Conservation (phyloP, 179 eudicot species). For the Camellia oleifera region DNA sequence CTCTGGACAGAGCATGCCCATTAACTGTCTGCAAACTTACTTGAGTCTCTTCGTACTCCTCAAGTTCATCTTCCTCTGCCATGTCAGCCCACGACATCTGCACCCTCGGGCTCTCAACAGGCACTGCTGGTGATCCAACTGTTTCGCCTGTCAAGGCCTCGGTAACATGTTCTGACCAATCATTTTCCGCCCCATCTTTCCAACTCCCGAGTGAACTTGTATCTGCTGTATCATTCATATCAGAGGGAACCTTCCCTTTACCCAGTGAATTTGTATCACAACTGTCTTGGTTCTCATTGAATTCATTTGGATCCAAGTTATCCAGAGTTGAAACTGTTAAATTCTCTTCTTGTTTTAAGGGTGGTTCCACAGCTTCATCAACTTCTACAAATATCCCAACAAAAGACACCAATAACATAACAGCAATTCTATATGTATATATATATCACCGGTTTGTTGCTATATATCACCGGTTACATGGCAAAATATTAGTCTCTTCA, state of each 20-base stretch:
- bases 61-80: slow-evolving; percentile 87
- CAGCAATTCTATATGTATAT: not conserved
- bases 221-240: slow-evolving; percentile 49
- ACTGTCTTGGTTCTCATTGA: slow-evolving; percentile 13
- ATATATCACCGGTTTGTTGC: not conserved
- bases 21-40: slow-evolving; percentile 17
- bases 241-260: slow-evolving; percentile 36
- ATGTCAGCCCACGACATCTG: slow-evolving; percentile 95
- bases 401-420: not conserved
- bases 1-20: slow-evolving; percentile 29
- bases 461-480: no score
- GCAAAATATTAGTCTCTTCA: no score
- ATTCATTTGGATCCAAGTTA: slow-evolving; percentile 22
- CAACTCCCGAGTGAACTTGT: slow-evolving; percentile 32
- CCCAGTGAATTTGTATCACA: slow-evolving; percentile 35
- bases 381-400: slow-evolving; percentile 23
- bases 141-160: slow-evolving; percentile 29
- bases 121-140: slow-evolving; percentile 11
- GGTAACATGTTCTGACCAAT: slow-evolving; percentile 26
- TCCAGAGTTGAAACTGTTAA: slow-evolving; percentile 15
- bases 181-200: slow-evolving; percentile 37
- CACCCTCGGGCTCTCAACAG: slow-evolving; percentile 29
- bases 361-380: slow-evolving; percentile 18
- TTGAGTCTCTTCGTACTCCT: slow-evolving; percentile 56
- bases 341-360: slow-evolving; percentile 18